Conservation (phyloP, 345 rosid species). For the Dovyalis caffra region DNA sequence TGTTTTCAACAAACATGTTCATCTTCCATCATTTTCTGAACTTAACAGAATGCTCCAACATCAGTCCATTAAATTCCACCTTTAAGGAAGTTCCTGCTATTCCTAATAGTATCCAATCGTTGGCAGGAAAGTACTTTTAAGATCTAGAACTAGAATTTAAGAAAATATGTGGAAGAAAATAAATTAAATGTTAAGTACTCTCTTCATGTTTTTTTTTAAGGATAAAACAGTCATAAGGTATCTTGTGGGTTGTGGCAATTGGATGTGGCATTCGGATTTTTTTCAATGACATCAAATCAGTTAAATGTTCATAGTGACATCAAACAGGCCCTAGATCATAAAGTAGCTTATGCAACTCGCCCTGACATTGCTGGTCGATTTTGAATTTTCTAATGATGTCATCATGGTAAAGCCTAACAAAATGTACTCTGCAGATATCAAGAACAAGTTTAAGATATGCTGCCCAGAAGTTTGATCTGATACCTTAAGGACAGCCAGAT, state of each 20-base stretch:
- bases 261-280: neutral
- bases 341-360: neutral
- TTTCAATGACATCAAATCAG: neutral
- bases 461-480: neutral
- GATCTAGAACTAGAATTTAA: too few relatives aligned
- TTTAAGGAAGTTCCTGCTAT: neutral
- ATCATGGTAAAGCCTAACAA: neutral
- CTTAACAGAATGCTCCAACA: neutral
- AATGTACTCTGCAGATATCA: neutral
- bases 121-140: neutral
- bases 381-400: neutral
- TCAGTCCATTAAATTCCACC: neutral
- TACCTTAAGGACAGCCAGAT: constrained; percentile 85
- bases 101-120: neutral
- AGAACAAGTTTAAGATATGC: neutral
- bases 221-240: neutral
- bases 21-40: neutral
- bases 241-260: neutral
- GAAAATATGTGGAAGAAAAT: too few relatives aligned
- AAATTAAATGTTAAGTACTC: too few relatives aligned
- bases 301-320: neutral
- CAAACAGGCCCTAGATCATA: neutral
- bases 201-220: too few relatives aligned
- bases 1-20: neutral
- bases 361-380: neutral